Percentiles rank a stretch among this genome's conserved stretches.
Evolutionary conservation across 495 filamentous ascomycete species (phyloP).

Genomic region (Articulospora tetracladia): DNA sequence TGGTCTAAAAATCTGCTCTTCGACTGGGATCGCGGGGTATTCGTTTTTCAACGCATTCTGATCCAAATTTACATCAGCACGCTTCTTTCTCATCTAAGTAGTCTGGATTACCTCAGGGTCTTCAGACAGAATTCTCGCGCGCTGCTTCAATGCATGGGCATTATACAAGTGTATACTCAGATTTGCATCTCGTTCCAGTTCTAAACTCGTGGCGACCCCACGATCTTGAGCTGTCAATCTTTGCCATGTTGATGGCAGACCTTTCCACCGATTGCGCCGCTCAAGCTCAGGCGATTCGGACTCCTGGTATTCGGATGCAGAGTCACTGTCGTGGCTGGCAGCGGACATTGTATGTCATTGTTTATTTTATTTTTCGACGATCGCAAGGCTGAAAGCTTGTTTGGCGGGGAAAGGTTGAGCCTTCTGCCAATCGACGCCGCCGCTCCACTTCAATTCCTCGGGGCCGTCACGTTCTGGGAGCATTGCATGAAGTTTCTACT

Average conservation of each 20-base stretch:
- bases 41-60: constrained; percentile 3
- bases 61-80: too few species aligned
- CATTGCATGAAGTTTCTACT: too few species aligned
- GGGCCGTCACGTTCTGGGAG: too few species aligned
- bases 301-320: background rate
- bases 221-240: constrained; percentile 55
- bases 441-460: too few species aligned
- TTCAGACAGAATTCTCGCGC: constrained; percentile 28
- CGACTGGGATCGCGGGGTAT: constrained; percentile 19
- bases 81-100: too few species aligned
- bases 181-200: constrained; percentile 53
- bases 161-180: constrained; percentile 77
- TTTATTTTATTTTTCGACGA: background rate
- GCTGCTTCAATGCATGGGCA: constrained; percentile 55
- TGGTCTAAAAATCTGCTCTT: constrained; percentile 36
- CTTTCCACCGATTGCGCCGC: constrained; percentile 47
- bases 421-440: too few species aligned
- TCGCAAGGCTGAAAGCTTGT: background rate
- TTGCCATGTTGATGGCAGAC: constrained; percentile 56
- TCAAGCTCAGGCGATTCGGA: background rate
- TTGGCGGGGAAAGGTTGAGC: background rate
- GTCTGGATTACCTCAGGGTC: constrained; percentile 24
- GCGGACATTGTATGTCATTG: too few species aligned
- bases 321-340: background rate
- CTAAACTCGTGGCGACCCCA: constrained; percentile 50